phyloP scores from a whole-genome alignment of 2,329 filamentous ascomycete species.

The Tricladium varicosporioides region DNA sequence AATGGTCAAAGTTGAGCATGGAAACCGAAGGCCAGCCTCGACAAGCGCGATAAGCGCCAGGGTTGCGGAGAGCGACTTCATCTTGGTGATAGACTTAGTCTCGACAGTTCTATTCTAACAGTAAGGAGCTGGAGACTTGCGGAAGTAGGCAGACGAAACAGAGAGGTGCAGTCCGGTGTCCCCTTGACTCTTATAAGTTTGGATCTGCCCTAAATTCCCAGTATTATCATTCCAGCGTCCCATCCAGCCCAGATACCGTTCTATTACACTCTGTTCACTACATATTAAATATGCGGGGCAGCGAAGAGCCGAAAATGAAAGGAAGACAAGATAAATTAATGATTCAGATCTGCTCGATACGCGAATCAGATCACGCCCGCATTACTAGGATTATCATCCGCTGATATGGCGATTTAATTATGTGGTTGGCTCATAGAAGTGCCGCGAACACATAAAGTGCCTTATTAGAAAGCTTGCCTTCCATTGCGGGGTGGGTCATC shows the following conservation, averaged over 20 bases:
- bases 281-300: conserved; percentile 3
- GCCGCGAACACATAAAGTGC: background rate
- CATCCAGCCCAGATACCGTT: background rate
- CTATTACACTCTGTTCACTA: background rate
- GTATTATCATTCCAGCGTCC: background rate
- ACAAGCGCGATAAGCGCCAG: conserved; percentile 8
- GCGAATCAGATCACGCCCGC: conserved; percentile 4
- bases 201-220: background rate
- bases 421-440: conserved; percentile 6
- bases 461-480: conserved; percentile 2
- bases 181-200: conserved; percentile 13
- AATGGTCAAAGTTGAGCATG: conserved; percentile 17
- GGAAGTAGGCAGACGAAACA: conserved; percentile 9
- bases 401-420: conserved; percentile 10
- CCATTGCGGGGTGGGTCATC: background rate
- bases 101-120: conserved; percentile 1
- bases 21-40: conserved; percentile 18
- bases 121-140: conserved; percentile 1
- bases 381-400: conserved; percentile 9
- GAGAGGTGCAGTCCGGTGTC: conserved; percentile 1
- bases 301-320: conserved; percentile 2
- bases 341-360: conserved; percentile 4
- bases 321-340: background rate
- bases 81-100: conserved; percentile 2
- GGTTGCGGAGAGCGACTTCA: conserved; percentile 14